Evolutionary conservation across 305 asterid genomes (phyloP).

Genomic region (Fraxinus sp.): DNA sequence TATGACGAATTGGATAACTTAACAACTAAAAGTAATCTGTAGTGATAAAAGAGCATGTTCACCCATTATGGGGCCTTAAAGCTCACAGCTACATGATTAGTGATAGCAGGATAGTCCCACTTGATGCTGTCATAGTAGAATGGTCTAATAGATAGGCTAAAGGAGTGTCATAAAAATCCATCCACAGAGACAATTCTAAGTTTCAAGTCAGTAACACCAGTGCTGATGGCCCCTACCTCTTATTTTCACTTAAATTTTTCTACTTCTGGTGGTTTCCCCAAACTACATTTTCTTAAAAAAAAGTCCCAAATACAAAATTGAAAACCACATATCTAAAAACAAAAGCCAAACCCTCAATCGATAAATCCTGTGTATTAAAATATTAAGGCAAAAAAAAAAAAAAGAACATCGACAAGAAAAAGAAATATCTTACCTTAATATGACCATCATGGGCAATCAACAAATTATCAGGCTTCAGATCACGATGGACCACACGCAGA

Average conservation of each 20-base stretch:
- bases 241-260: background rate
- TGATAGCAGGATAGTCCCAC: background rate
- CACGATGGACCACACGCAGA: conserved; percentile 95
- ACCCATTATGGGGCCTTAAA: background rate
- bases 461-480: conserved; percentile 97
- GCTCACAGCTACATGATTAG: background rate
- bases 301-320: background rate
- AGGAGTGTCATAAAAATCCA: background rate
- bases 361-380: conserved; percentile 9
- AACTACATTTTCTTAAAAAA: background rate
- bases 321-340: conserved; percentile 11
- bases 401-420: conserved; percentile 15
- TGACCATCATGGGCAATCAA: conserved; percentile 99
- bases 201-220: background rate
- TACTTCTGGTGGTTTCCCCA: background rate
- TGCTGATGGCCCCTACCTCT: background rate
- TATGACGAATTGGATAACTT: background rate
- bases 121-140: background rate
- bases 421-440: conserved; percentile 62
- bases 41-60: background rate
- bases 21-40: background rate
- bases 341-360: conserved; percentile 11
- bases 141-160: background rate
- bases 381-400: background rate
- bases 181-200: background rate